Percentiles rank a stretch among this genome's conserved stretches.
These are phyloP conservation scores for Penicillium canescens DNA, from an alignment of 495 filamentous ascomycete genomes.

Conservation along the genomic window DNA sequence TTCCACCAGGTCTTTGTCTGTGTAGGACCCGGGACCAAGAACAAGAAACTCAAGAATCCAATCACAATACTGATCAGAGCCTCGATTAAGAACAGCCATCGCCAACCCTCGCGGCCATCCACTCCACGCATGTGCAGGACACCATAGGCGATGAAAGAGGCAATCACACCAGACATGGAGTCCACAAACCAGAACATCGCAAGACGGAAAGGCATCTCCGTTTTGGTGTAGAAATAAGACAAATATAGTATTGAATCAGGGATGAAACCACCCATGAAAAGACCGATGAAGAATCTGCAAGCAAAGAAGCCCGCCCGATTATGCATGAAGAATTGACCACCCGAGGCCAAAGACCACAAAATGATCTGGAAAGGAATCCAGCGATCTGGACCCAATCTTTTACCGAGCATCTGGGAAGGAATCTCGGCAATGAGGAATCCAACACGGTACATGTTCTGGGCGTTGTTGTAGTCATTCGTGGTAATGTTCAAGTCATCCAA, in stretches of 20 bases:
- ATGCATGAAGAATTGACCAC: conserved; percentile 30
- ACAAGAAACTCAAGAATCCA: conserved; percentile 50
- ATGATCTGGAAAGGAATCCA: conserved; percentile 37
- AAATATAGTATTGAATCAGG: conserved; percentile 56
- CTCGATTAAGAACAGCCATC: conserved; percentile 54
- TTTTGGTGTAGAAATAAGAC: conserved; percentile 67
- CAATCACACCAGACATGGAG: conserved; percentile 46
- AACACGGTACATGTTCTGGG: conserved; percentile 30
- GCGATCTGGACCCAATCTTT: conserved; percentile 63
- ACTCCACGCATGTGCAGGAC: conserved; percentile 44
- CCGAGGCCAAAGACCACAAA: conserved; percentile 25
- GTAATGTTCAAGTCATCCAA: conserved; percentile 52
- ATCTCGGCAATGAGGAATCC: conserved; percentile 55
- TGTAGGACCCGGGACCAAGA: conserved; percentile 50
- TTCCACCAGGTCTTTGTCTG: conserved; percentile 63
- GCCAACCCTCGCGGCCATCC: conserved; percentile 33
- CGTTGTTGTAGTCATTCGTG: conserved; percentile 73
- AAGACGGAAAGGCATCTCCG: conserved; percentile 61
- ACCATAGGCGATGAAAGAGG: conserved; percentile 47
- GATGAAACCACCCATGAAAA: conserved; percentile 31
- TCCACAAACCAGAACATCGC: conserved; percentile 65
- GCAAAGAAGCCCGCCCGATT: conserved; percentile 28
- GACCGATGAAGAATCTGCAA: conserved; percentile 28
- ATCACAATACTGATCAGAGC: conserved; percentile 51
- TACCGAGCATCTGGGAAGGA: conserved; percentile 54